Evolutionary conservation across 768 basidiomycete species (phyloP).

Genomic region (Kwoniella dendrophila): DNA sequence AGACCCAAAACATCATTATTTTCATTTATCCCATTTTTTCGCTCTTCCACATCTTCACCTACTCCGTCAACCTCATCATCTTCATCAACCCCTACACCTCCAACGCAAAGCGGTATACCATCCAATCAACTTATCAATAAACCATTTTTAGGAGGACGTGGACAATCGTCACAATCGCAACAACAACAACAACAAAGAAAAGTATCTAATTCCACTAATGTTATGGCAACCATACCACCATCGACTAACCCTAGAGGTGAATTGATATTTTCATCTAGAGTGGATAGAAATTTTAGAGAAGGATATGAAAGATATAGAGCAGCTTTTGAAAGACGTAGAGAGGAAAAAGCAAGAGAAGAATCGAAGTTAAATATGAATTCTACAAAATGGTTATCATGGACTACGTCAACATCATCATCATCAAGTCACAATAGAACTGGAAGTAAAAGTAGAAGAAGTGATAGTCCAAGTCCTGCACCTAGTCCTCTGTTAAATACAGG

Average conservation of each 20-base stretch:
- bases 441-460: slow-evolving; percentile 6
- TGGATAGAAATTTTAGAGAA: slow-evolving; percentile 79
- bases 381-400: slow-evolving; percentile 8
- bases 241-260: slow-evolving; percentile 89
- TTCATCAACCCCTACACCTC: too few species aligned
- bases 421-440: neutral
- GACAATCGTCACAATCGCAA: slow-evolving; percentile 23
- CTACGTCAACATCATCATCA: neutral
- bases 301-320: slow-evolving; percentile 88
- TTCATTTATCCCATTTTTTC: slow-evolving; percentile 29
- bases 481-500: too few species aligned
- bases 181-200: slow-evolving; percentile 54
- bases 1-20: slow-evolving; percentile 59
- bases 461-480: slow-evolving; percentile 6
- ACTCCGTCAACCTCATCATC: too few species aligned
- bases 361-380: slow-evolving; percentile 8
- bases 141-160: slow-evolving; percentile 8
- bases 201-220: slow-evolving; percentile 44
- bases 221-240: slow-evolving; percentile 82
- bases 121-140: slow-evolving; percentile 64
- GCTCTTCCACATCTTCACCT: slow-evolving; percentile 3
- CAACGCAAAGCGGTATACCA: too few species aligned
- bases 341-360: slow-evolving; percentile 59
- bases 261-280: slow-evolving; percentile 89
- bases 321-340: slow-evolving; percentile 77